Percentiles rank a stretch among this genome's conserved stretches.
phyloP scores from a whole-genome alignment of 768 basidiomycete genomes.

The Brasilioporus rufonigricans region DNA sequence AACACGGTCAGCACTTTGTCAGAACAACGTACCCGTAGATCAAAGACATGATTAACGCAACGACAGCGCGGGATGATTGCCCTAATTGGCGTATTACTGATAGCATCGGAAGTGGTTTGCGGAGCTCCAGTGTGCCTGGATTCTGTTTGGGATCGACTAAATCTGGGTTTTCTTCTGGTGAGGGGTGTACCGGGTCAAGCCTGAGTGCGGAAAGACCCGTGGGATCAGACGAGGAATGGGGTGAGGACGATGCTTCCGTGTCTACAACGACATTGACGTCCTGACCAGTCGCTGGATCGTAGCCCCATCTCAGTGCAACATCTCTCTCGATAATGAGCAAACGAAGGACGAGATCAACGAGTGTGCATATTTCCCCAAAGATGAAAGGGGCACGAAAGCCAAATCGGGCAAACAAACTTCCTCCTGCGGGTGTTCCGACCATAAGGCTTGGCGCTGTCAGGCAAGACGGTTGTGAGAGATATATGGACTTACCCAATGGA shows the following conservation, averaged over 20 bases:
- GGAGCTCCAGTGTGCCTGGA: not conserved
- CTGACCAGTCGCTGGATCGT: conserved; percentile 36
- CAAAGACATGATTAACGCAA: conserved; percentile 43
- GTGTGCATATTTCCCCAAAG: conserved; percentile 44
- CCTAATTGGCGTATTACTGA: conserved; percentile 41
- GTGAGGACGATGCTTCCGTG: conserved; percentile 5
- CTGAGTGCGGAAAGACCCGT: not conserved
- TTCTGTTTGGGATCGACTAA: not conserved
- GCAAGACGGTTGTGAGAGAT: not conserved
- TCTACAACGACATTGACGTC: conserved; percentile 1
- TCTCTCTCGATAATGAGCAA: conserved; percentile 57
- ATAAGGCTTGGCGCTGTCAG: conserved; percentile 37
- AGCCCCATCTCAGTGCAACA: conserved; percentile 46
- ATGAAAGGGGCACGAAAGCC: conserved; percentile 63
- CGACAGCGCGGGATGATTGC: conserved; percentile 49
- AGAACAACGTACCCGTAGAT: conserved; percentile 49
- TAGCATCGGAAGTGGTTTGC: conserved; percentile 36
- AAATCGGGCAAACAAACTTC: conserved; percentile 49
- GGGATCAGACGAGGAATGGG: not conserved
- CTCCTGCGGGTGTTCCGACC: conserved; percentile 58
- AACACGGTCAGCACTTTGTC: not conserved
- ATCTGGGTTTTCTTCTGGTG: not conserved
- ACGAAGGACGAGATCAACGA: conserved; percentile 52
- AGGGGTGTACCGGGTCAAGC: not conserved
- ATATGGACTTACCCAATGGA: conserved; percentile 45